Base-by-base conservation (phyloP, 1,139 yeast genomes). In the Ogataea hybrid region DNA sequence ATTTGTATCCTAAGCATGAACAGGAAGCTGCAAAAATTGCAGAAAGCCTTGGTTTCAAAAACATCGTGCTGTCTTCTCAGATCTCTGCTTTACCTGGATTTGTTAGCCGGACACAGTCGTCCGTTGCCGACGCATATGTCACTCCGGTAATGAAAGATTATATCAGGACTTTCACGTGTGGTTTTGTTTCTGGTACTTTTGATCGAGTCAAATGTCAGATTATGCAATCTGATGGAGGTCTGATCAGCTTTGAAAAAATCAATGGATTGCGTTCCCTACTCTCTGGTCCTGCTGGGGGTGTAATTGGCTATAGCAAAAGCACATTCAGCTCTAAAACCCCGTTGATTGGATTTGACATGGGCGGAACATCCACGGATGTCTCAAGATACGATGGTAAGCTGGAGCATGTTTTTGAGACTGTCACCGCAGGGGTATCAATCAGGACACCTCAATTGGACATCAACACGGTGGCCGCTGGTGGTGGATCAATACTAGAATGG, bases 261-360 rank as follows among this genome's bases (percentile, higher is more conserved):
- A 62, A 77, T 3, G 81, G 81, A 4, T 63, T 76, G 35, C 64
- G 68, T 44, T 77, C 81, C 0, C 64, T 76, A 35, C 56, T 75
- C 9, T 72, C 79, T 2, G 81, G 81, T 3, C 81, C 81, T n/a
- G 81, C 81, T 21, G 81, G 81, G 16, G 81, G 81, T 15, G 80
- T 76, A 6, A 79, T 75, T 6, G 81, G 81, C 6, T 69, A 71
- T 42, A 74, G 79, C 2, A 62, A 64, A 42, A 75, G 81, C 1
- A 65, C 75, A 3, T 75, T 62, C 16, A 49, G 53, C 35, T 30
- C 52, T 33, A 43, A 58, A 43, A 45, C 52, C 11, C 75, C 78
- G 0, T 65, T 73, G 22, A 66, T 75, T 25, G 81, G 81, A 0
- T 76, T 76, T 50, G 81, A 75, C 57, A 75, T 75, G 80, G 81